phyloP scores from a whole-genome alignment of 2,329 filamentous ascomycete species.

The Chaetomium sp. region DNA sequence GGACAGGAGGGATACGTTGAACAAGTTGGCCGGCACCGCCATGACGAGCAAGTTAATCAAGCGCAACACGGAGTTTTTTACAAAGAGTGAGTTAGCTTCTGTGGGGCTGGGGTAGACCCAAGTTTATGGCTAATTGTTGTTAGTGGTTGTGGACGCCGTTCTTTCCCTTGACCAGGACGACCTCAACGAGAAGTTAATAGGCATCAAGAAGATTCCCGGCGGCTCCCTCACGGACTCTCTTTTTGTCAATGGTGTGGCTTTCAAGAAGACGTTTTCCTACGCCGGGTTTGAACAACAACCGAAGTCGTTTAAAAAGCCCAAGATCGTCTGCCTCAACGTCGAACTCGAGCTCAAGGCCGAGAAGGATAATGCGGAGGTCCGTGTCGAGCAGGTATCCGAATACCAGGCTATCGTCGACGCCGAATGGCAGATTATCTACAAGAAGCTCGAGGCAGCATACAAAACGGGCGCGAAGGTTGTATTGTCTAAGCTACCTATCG shows the following conservation, averaged over 20 bases:
- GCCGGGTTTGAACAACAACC: slow-evolving; percentile 99
- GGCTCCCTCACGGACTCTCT: slow-evolving; percentile 93
- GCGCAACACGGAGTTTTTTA: slow-evolving; percentile 94
- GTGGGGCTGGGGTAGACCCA: neutral
- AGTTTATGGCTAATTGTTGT: slow-evolving; percentile 17
- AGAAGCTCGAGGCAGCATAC: slow-evolving; percentile 93
- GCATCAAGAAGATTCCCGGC: slow-evolving; percentile 95
- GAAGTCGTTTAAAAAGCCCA: slow-evolving; percentile 87
- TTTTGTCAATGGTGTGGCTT: slow-evolving; percentile 95
- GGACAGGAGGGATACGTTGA: slow-evolving; percentile 79
- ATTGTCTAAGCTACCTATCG: slow-evolving; percentile 93
- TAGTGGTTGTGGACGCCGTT: slow-evolving; percentile 97
- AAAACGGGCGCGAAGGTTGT: slow-evolving; percentile 96
- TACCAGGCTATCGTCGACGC: slow-evolving; percentile 99
- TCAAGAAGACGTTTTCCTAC: slow-evolving; percentile 99
- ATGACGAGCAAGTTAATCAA: slow-evolving; percentile 99
- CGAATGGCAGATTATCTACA: slow-evolving; percentile 99
- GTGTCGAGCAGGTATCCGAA: slow-evolving; percentile 96
- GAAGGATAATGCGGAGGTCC: slow-evolving; percentile 98
- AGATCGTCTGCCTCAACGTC: slow-evolving; percentile 96
- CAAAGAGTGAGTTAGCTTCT: slow-evolving; percentile 63
- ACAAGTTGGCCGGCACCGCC: slow-evolving; percentile 85
- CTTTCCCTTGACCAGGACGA: slow-evolving; percentile 93
- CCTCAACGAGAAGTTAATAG: slow-evolving; percentile 95
- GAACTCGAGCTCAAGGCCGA: slow-evolving; percentile 98